A percentile compares a stretch with the other conserved stretches of the same genome.
Conservation (phyloP, 495 filamentous ascomycete genomes). For the Penicillium robsamsonii region DNA sequence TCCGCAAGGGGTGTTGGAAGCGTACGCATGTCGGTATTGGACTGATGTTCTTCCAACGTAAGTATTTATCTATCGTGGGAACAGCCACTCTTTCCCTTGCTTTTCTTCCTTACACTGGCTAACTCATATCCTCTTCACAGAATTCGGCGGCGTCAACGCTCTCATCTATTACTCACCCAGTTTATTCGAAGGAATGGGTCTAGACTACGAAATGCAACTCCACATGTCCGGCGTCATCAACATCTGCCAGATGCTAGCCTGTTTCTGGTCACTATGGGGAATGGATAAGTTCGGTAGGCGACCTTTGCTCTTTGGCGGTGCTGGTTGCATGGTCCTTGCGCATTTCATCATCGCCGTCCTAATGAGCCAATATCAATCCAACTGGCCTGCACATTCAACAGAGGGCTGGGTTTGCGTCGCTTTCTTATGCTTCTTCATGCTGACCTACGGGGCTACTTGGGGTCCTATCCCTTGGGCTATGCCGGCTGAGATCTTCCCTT, state of each 20-base stretch:
- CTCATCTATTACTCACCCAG: constrained; percentile 46
- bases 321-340: constrained; percentile 33
- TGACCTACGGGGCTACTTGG: constrained; percentile 39
- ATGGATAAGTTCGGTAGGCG: constrained; percentile 36
- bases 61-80: neutral
- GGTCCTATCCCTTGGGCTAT: constrained; percentile 35
- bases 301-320: constrained; percentile 34
- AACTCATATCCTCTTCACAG: constrained; percentile 9
- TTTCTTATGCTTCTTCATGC: constrained; percentile 28
- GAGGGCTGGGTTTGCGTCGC: constrained; percentile 35
- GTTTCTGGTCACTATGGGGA: constrained; percentile 25
- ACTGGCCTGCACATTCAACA: constrained; percentile 32
- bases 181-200: constrained; percentile 46
- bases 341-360: constrained; percentile 42
- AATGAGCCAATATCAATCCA: constrained; percentile 27
- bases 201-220: constrained; percentile 45
- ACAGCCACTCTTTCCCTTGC: neutral
- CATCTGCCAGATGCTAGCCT: constrained; percentile 40
- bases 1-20: constrained; percentile 39
- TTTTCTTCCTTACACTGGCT: neutral
- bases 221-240: constrained; percentile 51
- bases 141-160: constrained; percentile 37
- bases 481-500: constrained; percentile 35
- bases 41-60: constrained; percentile 47
- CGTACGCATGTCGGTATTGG: constrained; percentile 44